Evolutionary conservation across 2,329 filamentous ascomycete species (phyloP).

Genomic region (Aspergillus intermedius): DNA sequence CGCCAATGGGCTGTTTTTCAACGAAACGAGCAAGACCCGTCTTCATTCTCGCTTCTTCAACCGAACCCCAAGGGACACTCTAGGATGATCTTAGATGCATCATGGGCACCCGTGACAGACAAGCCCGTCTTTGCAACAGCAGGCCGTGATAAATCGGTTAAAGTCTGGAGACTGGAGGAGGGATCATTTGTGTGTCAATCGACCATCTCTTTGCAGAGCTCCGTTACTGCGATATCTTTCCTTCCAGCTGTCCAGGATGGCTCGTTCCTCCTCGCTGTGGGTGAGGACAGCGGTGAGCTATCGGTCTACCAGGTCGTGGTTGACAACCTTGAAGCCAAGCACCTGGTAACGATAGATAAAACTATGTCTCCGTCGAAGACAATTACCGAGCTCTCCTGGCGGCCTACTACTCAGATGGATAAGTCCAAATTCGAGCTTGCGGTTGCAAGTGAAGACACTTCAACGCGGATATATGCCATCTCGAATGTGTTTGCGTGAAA

Average conservation of each 20-base stretch:
- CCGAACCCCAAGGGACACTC: slow-evolving; percentile 78
- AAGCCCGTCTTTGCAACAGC: slow-evolving; percentile 69
- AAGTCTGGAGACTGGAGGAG: slow-evolving; percentile 54
- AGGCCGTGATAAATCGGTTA: slow-evolving; percentile 79
- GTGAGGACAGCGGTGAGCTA: slow-evolving; percentile 43
- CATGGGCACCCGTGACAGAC: slow-evolving; percentile 61
- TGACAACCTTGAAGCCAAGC: slow-evolving; percentile 23
- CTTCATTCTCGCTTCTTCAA: slow-evolving; percentile 53
- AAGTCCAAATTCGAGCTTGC: slow-evolving; percentile 29
- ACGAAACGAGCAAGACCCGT: slow-evolving; percentile 35
- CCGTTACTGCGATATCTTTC: slow-evolving; percentile 69
- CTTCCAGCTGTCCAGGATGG: slow-evolving; percentile 29
- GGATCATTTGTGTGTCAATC: slow-evolving; percentile 47
- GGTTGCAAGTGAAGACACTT: slow-evolving; percentile 42
- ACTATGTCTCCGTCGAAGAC: slow-evolving; percentile 54
- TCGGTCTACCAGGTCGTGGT: slow-evolving; percentile 35
- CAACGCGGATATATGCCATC: slow-evolving; percentile 35
- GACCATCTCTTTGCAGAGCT: slow-evolving; percentile 49
- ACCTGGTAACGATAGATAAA: slow-evolving; percentile 27
- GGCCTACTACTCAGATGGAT: slow-evolving; percentile 37
- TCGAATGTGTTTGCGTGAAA: slow-evolving; percentile 23
- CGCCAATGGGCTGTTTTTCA: slow-evolving; percentile 83
- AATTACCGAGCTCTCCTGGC: slow-evolving; percentile 64
- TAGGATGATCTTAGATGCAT: slow-evolving; percentile 83
- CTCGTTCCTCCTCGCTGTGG: slow-evolving; percentile 37